These are phyloP conservation scores for Aspergillus piperis DNA, from an alignment of 2,329 filamentous ascomycete genomes.

Conservation along the genomic window DNA sequence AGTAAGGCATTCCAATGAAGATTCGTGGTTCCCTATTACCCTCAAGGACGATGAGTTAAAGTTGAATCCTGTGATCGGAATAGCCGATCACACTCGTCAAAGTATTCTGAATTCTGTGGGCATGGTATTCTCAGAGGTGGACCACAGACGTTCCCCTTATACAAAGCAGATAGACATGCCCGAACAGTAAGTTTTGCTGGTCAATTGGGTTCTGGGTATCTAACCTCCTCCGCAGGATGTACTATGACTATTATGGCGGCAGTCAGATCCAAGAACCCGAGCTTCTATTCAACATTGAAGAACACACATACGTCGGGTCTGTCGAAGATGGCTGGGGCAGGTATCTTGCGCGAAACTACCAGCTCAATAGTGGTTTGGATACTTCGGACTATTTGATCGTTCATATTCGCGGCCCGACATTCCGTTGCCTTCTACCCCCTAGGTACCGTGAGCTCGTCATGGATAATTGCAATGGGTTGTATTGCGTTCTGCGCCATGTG, in stretches of 20 bases:
- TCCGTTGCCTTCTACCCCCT: conserved; percentile 15
- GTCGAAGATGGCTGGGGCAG: conserved; percentile 18
- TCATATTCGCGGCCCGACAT: conserved; percentile 4
- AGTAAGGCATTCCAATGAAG: not conserved
- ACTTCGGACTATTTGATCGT: not conserved
- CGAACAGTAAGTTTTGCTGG: not conserved
- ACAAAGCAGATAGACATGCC: not conserved
- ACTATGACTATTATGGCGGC: not conserved
- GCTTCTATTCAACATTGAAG: conserved; percentile 11
- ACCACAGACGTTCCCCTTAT: not conserved
- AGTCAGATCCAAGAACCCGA: not conserved
- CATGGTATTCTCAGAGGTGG: not conserved
- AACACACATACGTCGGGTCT: conserved; percentile 12
- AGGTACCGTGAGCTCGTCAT: conserved; percentile 15
- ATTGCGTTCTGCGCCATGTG: conserved; percentile 12
- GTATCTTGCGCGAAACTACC: conserved; percentile 10
- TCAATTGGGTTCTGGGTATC: not conserved
- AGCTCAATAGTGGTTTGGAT: not conserved
- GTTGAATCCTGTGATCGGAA: conserved; percentile 17
- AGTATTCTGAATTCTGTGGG: conserved; percentile 11
- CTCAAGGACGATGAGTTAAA: not conserved
- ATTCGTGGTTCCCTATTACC: not conserved
- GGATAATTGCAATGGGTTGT: conserved; percentile 12
- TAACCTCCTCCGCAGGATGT: not conserved
- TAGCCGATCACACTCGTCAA: conserved; percentile 5